phyloP scores from a whole-genome alignment of 306 rosid genomes.

The Inga leiocalycina region DNA sequence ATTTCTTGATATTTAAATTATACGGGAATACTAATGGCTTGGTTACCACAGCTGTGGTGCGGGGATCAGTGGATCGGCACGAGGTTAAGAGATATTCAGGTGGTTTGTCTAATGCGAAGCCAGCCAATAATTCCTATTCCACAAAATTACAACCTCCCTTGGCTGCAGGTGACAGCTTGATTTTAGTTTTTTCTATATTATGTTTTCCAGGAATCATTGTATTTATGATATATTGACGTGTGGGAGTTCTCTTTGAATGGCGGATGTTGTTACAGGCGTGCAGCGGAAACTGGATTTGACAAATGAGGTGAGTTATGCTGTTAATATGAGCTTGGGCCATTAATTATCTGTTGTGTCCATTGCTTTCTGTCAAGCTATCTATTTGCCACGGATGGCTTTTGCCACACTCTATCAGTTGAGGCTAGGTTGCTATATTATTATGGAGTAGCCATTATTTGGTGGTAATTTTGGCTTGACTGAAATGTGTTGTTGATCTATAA shows the following conservation, averaged over 20 bases:
- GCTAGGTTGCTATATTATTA: not conserved
- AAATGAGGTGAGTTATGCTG: slow-evolving; percentile 57
- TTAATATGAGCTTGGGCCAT: not conserved
- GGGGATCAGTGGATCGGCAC: slow-evolving; percentile 59
- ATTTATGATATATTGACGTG: not conserved
- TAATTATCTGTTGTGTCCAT: not conserved
- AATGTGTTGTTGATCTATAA: not conserved
- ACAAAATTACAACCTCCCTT: slow-evolving; percentile 59
- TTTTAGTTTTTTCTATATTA: not conserved
- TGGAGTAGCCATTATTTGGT: not conserved
- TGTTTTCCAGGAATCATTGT: not conserved
- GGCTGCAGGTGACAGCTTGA: slow-evolving; percentile 58
- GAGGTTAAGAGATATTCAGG: slow-evolving; percentile 60
- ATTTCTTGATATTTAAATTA: slow-evolving; percentile 8
- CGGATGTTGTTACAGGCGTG: slow-evolving; percentile 63
- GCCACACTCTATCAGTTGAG: not conserved
- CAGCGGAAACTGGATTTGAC: slow-evolving; percentile 89
- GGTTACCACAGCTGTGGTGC: slow-evolving; percentile 61
- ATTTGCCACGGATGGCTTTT: not conserved
- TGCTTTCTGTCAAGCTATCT: not conserved
- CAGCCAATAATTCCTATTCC: slow-evolving; percentile 56
- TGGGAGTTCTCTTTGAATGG: slow-evolving; percentile 34
- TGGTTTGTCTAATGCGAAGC: slow-evolving; percentile 59
- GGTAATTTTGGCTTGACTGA: not conserved
- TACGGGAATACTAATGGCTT: slow-evolving; percentile 18